phyloP scores from a whole-genome alignment of 2,329 filamentous ascomycete species.

The Fonsecaea pedrosoi region DNA sequence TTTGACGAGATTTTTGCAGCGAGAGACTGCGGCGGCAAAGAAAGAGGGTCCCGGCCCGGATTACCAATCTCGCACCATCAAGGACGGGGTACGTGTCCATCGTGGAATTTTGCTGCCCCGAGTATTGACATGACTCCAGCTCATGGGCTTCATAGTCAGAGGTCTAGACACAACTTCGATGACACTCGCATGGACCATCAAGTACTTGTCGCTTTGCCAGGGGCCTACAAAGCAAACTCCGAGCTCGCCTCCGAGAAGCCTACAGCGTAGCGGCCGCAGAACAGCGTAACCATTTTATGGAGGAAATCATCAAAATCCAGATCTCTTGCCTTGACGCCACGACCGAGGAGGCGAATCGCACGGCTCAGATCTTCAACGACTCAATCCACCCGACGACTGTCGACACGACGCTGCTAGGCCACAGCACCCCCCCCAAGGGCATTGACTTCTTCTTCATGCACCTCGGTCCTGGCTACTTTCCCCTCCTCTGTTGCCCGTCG shows the following conservation, averaged over 20 bases:
- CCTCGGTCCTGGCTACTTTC: constrained; percentile 30
- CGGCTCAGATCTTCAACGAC: constrained; percentile 40
- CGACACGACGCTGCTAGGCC: constrained; percentile 53
- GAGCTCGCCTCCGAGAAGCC: constrained; percentile 41
- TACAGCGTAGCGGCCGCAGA: constrained; percentile 39
- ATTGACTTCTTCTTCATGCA: constrained; percentile 45
- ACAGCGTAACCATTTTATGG: constrained; percentile 40
- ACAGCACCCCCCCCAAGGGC: constrained; percentile 49
- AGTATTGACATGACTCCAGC: no score
- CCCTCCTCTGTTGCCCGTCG: constrained; percentile 33
- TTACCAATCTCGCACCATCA: no score
- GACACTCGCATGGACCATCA: no score
- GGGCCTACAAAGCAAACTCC: constrained; percentile 19
- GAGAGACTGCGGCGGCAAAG: no score
- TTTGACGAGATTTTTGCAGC: no score
- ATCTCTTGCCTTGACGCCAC: constrained; percentile 54
- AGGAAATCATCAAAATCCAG: constrained; percentile 44
- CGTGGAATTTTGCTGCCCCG: no score
- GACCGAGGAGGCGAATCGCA: constrained; percentile 56
- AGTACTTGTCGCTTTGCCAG: no score
- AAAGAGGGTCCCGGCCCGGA: no score
- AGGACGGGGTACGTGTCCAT: no score
- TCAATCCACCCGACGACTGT: constrained; percentile 43
- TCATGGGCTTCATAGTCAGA: no score
- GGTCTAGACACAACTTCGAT: no score